Conservation (phyloP, 306 rosid species). For the Gastrolobium bilobum region DNA sequence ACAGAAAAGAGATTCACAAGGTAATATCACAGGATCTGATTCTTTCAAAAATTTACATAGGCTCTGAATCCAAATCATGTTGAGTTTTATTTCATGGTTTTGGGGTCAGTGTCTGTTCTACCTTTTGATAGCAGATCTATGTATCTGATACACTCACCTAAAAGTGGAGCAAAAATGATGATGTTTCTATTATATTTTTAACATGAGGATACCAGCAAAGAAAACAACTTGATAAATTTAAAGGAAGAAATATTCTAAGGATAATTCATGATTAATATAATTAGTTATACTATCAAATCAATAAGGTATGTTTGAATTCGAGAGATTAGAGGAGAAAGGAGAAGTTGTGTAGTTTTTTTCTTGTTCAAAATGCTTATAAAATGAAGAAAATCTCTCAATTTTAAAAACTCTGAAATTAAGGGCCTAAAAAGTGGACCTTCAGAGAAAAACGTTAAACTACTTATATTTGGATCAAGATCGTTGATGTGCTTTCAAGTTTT, state of each 20-base stretch:
- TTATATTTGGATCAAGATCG: neutral
- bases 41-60: neutral
- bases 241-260: neutral
- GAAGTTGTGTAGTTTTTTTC: too few species aligned
- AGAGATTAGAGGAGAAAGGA: neutral
- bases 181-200: neutral
- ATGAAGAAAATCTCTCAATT: too few species aligned
- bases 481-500: neutral
- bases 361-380: too few species aligned
- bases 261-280: neutral
- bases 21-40: neutral
- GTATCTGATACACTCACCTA: neutral
- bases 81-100: neutral
- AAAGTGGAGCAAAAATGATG: neutral
- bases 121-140: slow-evolving; percentile 19
- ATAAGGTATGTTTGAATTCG: neutral
- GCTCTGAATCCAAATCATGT: neutral
- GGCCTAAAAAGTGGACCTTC: neutral
- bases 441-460: neutral
- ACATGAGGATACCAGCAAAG: neutral
- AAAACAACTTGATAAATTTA: neutral
- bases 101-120: slow-evolving; percentile 16
- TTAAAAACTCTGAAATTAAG: too few species aligned
- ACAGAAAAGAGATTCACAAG: slow-evolving; percentile 11
- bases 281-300: neutral